Evolutionary conservation across 1,139 yeast species (phyloP), one percentile per base, ranked within the genome.

Genomic region (Suhomyces coccinellae): DNA sequence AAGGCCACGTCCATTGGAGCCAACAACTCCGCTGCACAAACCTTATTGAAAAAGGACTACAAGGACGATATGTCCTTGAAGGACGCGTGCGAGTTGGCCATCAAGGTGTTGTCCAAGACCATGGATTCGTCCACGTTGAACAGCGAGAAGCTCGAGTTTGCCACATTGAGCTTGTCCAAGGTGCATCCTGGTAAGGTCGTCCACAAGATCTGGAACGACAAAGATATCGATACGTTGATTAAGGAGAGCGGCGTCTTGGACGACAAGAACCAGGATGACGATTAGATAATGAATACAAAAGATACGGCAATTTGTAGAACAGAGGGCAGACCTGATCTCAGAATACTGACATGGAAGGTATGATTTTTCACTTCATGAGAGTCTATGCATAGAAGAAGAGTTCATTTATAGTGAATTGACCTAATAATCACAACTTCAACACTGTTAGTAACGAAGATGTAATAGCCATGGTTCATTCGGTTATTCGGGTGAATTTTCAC

Each of bases 1-100:
- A 90, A 87, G 67, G 99, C 99, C 37, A 91, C 97, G 35, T 81
- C 91, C 58, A 93, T 93, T 52, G 99, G 99, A 34, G 97, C 98
- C 46, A 95, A 93, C 69, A 91, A 89, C 53, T 82, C 96, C 5
- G 91, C 97, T 36, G 97, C 98, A 2, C 99, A 95, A 70, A 91
- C 99, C 1, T 73, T 95, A 53, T 77, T 95, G 62, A 95, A 93
- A 69, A 96, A 91, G 71, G 99, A 95, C 61, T 95, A 87, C 71
- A 89, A 87, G 62, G 95, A 88, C 56, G 95, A 86, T 47, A 67
- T 89, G 59, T 68, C 77, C 15, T 73, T 95, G 56, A 80, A 83
- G 49, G 95, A 86, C 43, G 97, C 97, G 3, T 80, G 89, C 51
- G 89, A 85, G 54, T 74, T 93, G 63, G 98, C 98, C 6, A 76